Evolutionary conservation across 371 early-diverging fungal species (phyloP).

Genomic region (Rozella allomycis): DNA sequence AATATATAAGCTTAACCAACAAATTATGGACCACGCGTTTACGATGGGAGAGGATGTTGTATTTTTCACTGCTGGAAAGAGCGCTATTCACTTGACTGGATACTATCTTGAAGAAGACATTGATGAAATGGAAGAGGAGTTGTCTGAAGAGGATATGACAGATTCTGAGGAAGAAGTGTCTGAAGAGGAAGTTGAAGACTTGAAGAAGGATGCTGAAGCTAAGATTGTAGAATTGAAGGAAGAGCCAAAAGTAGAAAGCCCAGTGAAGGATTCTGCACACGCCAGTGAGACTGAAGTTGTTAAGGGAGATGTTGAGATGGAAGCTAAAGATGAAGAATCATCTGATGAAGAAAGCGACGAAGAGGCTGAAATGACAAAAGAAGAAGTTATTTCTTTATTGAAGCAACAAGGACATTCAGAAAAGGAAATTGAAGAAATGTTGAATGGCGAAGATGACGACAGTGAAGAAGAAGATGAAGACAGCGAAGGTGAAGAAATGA

Average conservation of each 20-base stretch:
- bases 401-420: background rate
- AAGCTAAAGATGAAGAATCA: background rate
- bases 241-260: background rate
- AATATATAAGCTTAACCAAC: too few relatives aligned
- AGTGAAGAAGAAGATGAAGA: background rate
- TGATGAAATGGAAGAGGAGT: slow-evolving; percentile 2
- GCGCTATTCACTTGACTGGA: too few relatives aligned
- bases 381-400: slow-evolving; percentile 1
- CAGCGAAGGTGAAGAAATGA: background rate
- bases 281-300: background rate
- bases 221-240: too few relatives aligned
- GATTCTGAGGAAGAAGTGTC: slow-evolving; percentile 4
- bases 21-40: slow-evolving; percentile 1
- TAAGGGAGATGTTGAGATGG: background rate
- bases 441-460: background rate
- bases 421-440: background rate
- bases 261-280: background rate
- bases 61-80: background rate
- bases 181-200: slow-evolving; percentile 2
- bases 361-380: slow-evolving; percentile 3
- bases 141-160: slow-evolving; percentile 4
- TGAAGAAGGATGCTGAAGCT: background rate
- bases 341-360: background rate
- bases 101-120: background rate
- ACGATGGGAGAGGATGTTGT: background rate